Evolutionary conservation across 2,329 filamentous ascomycete genomes (phyloP), one percentile per base, ranked within the genome.

Genomic region (Orbilia blumenaviensis): DNA sequence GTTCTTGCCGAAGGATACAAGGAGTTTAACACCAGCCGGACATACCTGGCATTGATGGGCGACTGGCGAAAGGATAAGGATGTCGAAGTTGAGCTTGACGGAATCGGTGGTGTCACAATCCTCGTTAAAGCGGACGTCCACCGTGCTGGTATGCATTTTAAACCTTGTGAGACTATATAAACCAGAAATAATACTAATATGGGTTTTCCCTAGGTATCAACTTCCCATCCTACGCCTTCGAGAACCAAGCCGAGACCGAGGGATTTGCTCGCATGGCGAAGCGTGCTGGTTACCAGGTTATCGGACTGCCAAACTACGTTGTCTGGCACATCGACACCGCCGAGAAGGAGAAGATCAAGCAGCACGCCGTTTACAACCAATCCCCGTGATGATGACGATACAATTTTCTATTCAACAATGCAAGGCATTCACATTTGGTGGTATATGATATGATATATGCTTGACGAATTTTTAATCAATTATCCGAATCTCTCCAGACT

Each of bases 191-290:
- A 48, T 29, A 16, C 32, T 56, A 38, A 63, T 23, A 7, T 60
- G 7, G 18, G 12, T 27, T 27, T 42, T 62, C 64, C 32, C 52
- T 79, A 94, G 94, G 94, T 78, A 95, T 99, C 85, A 99, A 99
- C 84, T 99, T 99, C 84, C 95, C 95, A 7, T 90, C 89, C 82
- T 99, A 99, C 81, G 88, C 95, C 2, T 99, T 99, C 82, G 95
- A 99, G 83, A 98, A 99, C 84, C 95, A 99, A 85, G 95, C 95
- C 78, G 95, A 99, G 84, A 99, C 95, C 3, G 95, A 99, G 84
- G 95, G 95, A 5, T 99, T 99, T 81, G 95, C 95, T 38, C 97
- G 96, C 83, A 99, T 99, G 95, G 95, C 95, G 74, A 97, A 96
- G 85, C 88, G 93, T 78, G 95, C 95, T 16, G 95, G 95, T 48